These are phyloP conservation scores for Fraxinus paxiana DNA, from an alignment of 305 asterid genomes.

Conservation along the genomic window DNA sequence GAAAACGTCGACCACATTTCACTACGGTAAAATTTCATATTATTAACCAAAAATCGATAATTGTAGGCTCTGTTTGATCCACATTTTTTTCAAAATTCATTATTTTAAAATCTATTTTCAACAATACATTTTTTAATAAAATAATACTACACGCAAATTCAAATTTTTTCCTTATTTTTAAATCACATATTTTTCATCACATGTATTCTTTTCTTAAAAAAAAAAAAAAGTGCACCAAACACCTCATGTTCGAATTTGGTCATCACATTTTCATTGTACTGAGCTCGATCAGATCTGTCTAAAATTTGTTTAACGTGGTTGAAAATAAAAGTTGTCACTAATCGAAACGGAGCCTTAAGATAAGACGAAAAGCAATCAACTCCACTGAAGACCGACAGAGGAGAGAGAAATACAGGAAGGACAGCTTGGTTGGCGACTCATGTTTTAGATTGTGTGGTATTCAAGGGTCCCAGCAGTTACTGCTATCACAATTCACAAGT, in stretches of 20 bases:
- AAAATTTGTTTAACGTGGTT: neutral
- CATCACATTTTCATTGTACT: neutral
- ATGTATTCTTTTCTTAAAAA: too few relatives aligned
- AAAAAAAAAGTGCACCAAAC: too few relatives aligned
- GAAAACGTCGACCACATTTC: neutral
- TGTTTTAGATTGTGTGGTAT: neutral
- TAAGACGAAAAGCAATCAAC: constrained; percentile 22
- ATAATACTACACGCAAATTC: too few relatives aligned
- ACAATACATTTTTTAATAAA: too few relatives aligned
- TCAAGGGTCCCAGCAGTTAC: constrained; percentile 24
- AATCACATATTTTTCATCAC: too few relatives aligned
- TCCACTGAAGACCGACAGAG: constrained; percentile 5
- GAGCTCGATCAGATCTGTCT: neutral
- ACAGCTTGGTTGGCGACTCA: constrained; percentile 25
- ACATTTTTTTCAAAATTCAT: too few relatives aligned
- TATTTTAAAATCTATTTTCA: too few relatives aligned
- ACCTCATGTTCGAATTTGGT: neutral
- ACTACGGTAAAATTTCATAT: neutral
- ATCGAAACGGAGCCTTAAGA: neutral
- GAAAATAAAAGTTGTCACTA: too few relatives aligned
- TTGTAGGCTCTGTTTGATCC: too few relatives aligned
- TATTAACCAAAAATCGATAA: neutral
- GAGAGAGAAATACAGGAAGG: neutral
- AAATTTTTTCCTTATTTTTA: too few relatives aligned
- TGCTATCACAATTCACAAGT: constrained; percentile 12